Evolutionary conservation across 2,329 filamentous ascomycete genomes (phyloP).

Genomic region (Colletotrichum liaoningense): DNA sequence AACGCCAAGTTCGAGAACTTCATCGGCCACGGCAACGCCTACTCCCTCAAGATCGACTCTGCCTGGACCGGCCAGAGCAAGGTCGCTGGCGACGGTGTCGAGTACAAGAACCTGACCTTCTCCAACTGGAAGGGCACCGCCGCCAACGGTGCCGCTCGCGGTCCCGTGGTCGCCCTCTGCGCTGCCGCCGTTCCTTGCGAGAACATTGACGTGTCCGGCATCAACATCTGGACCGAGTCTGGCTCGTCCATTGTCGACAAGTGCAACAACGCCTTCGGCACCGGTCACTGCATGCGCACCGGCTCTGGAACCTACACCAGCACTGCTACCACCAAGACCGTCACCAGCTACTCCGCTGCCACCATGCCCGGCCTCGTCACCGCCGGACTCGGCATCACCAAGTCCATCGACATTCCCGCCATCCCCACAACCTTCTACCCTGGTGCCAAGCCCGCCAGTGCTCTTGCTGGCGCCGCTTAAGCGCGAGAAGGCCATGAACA

Average conservation of each 20-base stretch:
- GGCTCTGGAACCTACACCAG: conserved; percentile 28
- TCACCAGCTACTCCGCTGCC: conserved; percentile 12
- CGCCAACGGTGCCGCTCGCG: conserved; percentile 59
- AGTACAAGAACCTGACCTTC: conserved; percentile 63
- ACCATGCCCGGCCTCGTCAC: conserved; percentile 28
- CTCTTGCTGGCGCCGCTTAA: conserved; percentile 15
- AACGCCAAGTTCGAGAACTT: conserved; percentile 67
- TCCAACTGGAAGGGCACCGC: conserved; percentile 67
- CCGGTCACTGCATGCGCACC: conserved; percentile 51
- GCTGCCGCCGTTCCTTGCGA: conserved; percentile 63
- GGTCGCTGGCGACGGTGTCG: conserved; percentile 60
- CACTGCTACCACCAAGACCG: conserved; percentile 27
- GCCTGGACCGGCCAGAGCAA: conserved; percentile 59
- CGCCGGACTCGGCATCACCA: conserved; percentile 23
- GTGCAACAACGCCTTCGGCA: conserved; percentile 62
- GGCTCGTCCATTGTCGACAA: conserved; percentile 53
- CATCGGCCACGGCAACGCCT: conserved; percentile 69
- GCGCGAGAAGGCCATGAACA: neutral
- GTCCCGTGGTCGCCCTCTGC: conserved; percentile 65
- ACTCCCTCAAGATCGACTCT: conserved; percentile 66
- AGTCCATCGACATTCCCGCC: conserved; percentile 24
- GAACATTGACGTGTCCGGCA: conserved; percentile 60
- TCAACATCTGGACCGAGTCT: conserved; percentile 63
- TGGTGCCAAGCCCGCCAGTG: conserved; percentile 14
- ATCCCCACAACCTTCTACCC: conserved; percentile 31